Conservation (phyloP, 176 grass and related monocot species). For the Carex littledalei region DNA sequence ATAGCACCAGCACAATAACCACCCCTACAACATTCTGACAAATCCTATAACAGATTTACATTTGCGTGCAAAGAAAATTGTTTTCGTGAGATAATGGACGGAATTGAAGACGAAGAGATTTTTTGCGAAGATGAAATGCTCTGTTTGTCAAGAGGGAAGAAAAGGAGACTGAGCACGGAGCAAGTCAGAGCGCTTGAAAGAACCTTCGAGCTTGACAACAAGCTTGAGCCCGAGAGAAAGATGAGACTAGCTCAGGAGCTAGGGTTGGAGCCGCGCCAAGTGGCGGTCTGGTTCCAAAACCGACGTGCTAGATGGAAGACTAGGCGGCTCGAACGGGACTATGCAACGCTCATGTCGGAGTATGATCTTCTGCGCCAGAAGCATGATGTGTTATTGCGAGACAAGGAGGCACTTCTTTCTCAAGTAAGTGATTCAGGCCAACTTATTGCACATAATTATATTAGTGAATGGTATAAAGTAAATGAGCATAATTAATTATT, state of each 20-base stretch:
- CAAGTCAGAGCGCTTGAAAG: conserved; percentile 56
- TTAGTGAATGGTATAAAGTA: neutral
- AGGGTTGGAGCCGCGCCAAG: conserved; percentile 50
- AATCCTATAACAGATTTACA: neutral
- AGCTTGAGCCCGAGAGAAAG: conserved; percentile 64
- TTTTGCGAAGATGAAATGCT: conserved; percentile 2
- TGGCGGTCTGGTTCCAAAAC: conserved; percentile 73
- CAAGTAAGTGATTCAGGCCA: conserved; percentile 28
- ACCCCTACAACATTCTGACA: neutral
- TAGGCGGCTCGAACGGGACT: conserved; percentile 58
- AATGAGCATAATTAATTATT: neutral
- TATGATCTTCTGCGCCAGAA: conserved; percentile 45
- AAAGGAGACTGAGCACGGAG: conserved; percentile 44
- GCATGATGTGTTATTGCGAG: conserved; percentile 43
- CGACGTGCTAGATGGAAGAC: conserved; percentile 66
- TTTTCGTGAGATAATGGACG: conserved; percentile 2
- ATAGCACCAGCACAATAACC: neutral
- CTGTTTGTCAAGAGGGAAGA: conserved; percentile 32
- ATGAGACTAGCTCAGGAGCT: conserved; percentile 39
- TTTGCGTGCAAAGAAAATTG: neutral
- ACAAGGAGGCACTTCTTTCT: conserved; percentile 55
- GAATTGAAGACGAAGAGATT: conserved; percentile 21
- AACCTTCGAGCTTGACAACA: conserved; percentile 57
- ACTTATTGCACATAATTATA: neutral
- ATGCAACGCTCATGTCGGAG: conserved; percentile 28